A percentile compares a stretch with the other conserved stretches of the same genome.
Evolutionary conservation across 257 asterid species (phyloP).

Genomic region (Eustoma russellianum): DNA sequence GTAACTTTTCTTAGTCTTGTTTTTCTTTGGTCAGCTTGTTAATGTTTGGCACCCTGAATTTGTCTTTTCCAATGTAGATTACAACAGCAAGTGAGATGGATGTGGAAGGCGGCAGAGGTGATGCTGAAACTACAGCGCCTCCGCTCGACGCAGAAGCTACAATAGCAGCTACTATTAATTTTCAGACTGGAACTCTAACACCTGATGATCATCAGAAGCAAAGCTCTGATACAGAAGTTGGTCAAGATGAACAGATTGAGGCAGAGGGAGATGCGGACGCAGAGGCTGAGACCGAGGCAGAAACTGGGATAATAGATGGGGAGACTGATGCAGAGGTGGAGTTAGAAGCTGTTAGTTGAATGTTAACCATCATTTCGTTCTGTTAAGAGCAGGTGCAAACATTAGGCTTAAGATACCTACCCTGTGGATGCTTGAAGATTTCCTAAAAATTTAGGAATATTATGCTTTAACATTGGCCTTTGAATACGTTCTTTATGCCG

Average conservation of each 20-base stretch:
- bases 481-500: no score
- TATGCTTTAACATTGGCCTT: no score
- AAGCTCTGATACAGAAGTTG: conserved; percentile 49
- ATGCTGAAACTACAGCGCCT: conserved; percentile 38
- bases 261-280: conserved; percentile 44
- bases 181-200: conserved; percentile 56
- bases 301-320: conserved; percentile 41
- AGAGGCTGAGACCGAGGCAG: conserved; percentile 15
- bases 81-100: conserved; percentile 52
- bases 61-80: conserved; percentile 20
- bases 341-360: conserved; percentile 37
- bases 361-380: no score
- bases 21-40: background rate
- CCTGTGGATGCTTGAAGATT: background rate
- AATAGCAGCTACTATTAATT: conserved; percentile 36
- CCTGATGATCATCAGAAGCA: conserved; percentile 64
- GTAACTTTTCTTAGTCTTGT: no score
- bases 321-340: conserved; percentile 57
- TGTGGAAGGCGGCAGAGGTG: conserved; percentile 40
- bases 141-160: conserved; percentile 44
- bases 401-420: background rate
- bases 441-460: no score
- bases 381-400: no score
- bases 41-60: background rate
- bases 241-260: conserved; percentile 56